phyloP scores from a whole-genome alignment of 257 asterid genomes.

The Solanum dulcamara region DNA sequence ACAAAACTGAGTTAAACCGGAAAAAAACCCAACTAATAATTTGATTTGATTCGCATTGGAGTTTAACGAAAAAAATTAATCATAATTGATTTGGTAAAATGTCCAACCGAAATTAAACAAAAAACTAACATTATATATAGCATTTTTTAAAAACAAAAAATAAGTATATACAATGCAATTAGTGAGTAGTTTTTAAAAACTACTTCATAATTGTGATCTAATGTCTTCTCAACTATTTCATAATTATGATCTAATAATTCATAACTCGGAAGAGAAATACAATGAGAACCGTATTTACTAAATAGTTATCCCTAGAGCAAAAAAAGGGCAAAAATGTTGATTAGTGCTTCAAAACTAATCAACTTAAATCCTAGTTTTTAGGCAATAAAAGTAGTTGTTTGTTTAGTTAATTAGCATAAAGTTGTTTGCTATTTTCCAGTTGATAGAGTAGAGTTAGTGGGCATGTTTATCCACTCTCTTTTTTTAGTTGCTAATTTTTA shows the following conservation, averaged over 20 bases:
- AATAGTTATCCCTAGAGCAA: background rate
- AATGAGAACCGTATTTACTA: background rate
- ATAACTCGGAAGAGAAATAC: background rate
- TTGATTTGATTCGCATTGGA: background rate
- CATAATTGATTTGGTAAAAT: background rate
- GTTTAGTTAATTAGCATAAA: no score
- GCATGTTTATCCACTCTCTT: no score
- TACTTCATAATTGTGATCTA: background rate
- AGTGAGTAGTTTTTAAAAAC: background rate
- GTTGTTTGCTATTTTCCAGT: no score
- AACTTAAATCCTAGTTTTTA: no score
- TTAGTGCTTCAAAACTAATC: no score
- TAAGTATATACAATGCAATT: background rate
- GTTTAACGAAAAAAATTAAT: background rate
- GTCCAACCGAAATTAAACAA: background rate
- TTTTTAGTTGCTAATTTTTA: no score
- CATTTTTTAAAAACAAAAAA: background rate
- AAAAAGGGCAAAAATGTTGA: background rate
- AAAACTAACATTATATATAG: background rate
- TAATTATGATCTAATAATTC: background rate
- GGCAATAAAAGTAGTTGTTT: no score
- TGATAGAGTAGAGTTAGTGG: no score
- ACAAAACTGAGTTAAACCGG: background rate
- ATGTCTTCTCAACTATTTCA: background rate
- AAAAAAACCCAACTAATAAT: background rate